Base-by-base conservation (phyloP, 163 green algal genomes). In the Chlorella variabilis region DNA sequence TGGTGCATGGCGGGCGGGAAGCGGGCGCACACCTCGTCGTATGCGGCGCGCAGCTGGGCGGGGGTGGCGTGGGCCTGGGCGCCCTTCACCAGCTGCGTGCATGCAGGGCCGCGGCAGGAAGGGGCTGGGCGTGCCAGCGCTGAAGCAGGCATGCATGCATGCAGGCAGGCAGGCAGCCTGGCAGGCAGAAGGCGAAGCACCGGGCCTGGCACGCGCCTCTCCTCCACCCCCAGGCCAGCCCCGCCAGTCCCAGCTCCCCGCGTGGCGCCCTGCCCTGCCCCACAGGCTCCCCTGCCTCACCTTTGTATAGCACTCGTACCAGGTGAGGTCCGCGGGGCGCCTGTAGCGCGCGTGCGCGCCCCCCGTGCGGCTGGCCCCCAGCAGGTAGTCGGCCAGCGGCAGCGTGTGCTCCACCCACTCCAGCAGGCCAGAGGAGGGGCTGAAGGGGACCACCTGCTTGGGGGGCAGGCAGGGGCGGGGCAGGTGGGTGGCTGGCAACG, bases 381-480 rank as follows among this genome's bases (percentile, higher is more conserved):
- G 45, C n/a, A 99, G 92, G 87, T 94, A 98, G 13, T 95, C 84
- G 38, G 69, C 87, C 58, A 99, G 83, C 13, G 91, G 85, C 65
- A 91, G 77, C 0, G 96, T 98, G 73, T 94, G 79, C 59, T 98
- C 89, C 54, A 99, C 95, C 96, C 96, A 99, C 87, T 98, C 88
- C 54, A 99, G 66, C 48, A 99, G 74, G 41, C 96, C 96, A 25
- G 89, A 86, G 21, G 70, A 71, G 31, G 92, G 93, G 20, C 82
- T 87, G 82, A 96, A 93, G 49, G 93, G 93, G 68, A 96, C 89
- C 73, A 95, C 91, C 83, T 87, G 45, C 45, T 54, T 11, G 11
- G 45, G 11, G 34, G 39, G 23, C 23, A 68, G 66, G 63, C 11
- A 25, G 29, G 31, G 48, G 41, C n/a, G 15, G 68, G 41, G 38